Percentiles rank a stretch among this genome's conserved stretches.
Evolutionary conservation across 345 rosid species (phyloP).

Genomic region (Draba incana): DNA sequence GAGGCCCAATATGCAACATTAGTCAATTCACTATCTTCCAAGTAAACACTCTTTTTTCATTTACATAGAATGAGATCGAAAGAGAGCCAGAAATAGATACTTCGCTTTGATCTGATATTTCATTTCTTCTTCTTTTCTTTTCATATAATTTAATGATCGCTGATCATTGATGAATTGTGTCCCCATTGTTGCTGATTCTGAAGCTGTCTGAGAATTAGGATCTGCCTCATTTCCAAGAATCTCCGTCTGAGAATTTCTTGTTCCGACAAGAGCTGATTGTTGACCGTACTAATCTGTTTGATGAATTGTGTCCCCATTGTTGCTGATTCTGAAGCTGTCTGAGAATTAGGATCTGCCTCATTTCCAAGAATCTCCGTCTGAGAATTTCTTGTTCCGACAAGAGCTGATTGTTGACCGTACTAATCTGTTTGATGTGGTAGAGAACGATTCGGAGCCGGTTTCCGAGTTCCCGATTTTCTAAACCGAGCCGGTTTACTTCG

Average conservation of each 20-base stretch:
- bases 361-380: slow-evolving; percentile 56
- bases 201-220: slow-evolving; percentile 57
- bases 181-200: slow-evolving; percentile 54
- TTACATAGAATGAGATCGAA: slow-evolving; percentile 16
- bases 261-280: slow-evolving; percentile 62
- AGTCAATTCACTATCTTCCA: not conserved
- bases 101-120: slow-evolving; percentile 21
- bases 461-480: slow-evolving; percentile 65
- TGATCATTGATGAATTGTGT: slow-evolving; percentile 37
- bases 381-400: slow-evolving; percentile 60
- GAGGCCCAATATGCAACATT: not conserved
- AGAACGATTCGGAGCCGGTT: slow-evolving; percentile 54
- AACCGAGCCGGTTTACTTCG: slow-evolving; percentile 63
- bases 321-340: slow-evolving; percentile 55
- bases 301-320: too few relatives aligned
- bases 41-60: not conserved
- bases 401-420: slow-evolving; percentile 62
- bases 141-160: slow-evolving; percentile 41
- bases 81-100: not conserved
- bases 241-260: slow-evolving; percentile 57
- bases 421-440: slow-evolving; percentile 46
- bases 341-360: slow-evolving; percentile 53
- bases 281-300: slow-evolving; percentile 50
- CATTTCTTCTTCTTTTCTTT: not conserved
- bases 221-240: slow-evolving; percentile 55